Base-by-base conservation (phyloP, 2,329 filamentous ascomycete genomes). In the Thielaviopsis punctulata region DNA sequence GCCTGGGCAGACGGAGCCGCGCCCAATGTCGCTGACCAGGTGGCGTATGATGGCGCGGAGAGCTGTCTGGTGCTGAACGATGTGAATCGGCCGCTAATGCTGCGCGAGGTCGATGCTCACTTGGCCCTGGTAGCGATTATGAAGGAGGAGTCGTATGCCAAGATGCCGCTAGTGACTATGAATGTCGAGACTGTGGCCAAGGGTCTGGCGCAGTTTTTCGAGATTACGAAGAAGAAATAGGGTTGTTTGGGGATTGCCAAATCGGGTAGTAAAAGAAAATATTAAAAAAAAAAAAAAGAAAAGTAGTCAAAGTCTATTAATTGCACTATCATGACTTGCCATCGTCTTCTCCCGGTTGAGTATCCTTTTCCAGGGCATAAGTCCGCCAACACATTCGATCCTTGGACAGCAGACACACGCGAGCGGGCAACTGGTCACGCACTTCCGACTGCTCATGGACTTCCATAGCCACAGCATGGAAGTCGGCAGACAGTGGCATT, bases 121-220 rank as follows among this genome's bases (percentile, higher is more conserved):
- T 72, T 92, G 45, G 85, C 85, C 0, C 72, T 93, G 13, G 85
- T 93, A 30, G 87, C 86, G 55, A 82, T 93, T 57, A 89, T 90
- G 84, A 84, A 83, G 63, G 84, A 90, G 62, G 85, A 85, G 52
- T 84, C 82, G 24, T 86, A 86, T 59, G 83, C 88, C 62, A 86
- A 85, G 69, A 86, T 90, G 70, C 82, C 84, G 3, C 69, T 89
- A 56, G 84, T 93, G 56, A 87, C 88, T 59, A 87, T 90, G 77
- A 92, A 93, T 60, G 84, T 90, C 2, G 82, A 86, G 60, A 81
- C 86, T 0, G 82, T 89, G 27, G 84, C 89, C 48, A 79, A 85
- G 60, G 86, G 86, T 0, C 66, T 93, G 61, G 79, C 80, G 39
- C 79, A 88, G 62, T 86, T 92, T 57, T 92, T 92, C 60, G 75